Evolutionary conservation across 1,139 yeast species (phyloP).

Genomic region (Yamadazyma triangularis): DNA sequence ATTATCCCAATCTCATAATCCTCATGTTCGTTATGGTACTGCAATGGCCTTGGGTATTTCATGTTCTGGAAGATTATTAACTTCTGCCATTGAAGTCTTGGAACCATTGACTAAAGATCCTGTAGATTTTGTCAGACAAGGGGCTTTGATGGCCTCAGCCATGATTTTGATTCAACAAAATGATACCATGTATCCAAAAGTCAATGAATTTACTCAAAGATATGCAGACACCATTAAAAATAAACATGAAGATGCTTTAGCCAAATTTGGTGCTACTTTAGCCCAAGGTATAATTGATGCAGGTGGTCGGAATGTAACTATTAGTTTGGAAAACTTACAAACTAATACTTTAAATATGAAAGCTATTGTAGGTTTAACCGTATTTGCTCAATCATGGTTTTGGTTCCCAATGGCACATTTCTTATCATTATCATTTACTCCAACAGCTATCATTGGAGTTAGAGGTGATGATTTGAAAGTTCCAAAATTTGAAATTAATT

Average conservation of each 20-base stretch:
- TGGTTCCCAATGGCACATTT: conserved; percentile 98
- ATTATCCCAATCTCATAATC: conserved; percentile 90
- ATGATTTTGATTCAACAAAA: conserved; percentile 94
- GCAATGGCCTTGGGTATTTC: conserved; percentile 96
- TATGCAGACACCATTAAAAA: conserved; percentile 73
- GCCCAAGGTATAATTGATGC: conserved; percentile 99
- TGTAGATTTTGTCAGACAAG: conserved; percentile 96
- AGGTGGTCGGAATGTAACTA: conserved; percentile 97
- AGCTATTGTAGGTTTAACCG: conserved; percentile 87
- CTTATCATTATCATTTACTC: conserved; percentile 84
- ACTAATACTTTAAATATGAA: conserved; percentile 87
- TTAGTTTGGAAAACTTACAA: conserved; percentile 82
- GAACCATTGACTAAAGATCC: conserved; percentile 93
- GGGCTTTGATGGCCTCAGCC: conserved; percentile 89
- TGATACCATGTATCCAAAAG: conserved; percentile 78
- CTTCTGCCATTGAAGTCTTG: conserved; percentile 85
- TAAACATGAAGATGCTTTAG: conserved; percentile 94
- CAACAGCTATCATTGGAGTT: conserved; percentile 88
- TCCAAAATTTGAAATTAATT: conserved; percentile 77
- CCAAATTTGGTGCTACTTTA: conserved; percentile 95
- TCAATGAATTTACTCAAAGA: conserved; percentile 67
- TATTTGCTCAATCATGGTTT: conserved; percentile 94
- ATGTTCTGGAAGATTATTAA: conserved; percentile 91
- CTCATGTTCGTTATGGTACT: conserved; percentile 98
- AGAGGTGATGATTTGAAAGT: conserved; percentile 75